Evolutionary conservation across 2,329 filamentous ascomycete species (phyloP), one percentile per base, ranked within the genome.

Genomic region (Alternaria solani): DNA sequence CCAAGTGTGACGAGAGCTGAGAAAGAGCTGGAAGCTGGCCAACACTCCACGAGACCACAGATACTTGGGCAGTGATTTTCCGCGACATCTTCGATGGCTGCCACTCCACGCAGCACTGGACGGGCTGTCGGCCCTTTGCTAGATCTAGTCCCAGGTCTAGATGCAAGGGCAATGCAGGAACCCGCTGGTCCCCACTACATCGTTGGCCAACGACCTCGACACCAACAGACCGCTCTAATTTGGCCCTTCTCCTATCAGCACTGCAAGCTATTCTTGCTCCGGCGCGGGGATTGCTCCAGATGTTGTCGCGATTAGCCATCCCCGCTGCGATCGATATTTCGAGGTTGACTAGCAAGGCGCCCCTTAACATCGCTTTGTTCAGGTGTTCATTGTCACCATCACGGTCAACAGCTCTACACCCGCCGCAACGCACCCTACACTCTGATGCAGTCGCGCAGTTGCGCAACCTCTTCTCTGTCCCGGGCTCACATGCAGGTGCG

Each of bases 161-260:
- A 70, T 52, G 63, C 65, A 57, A 55, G 52, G 25, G 46, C 60
- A 57, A 67, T 66, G 66, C 64, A 71, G 69, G 69, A 72, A 72
- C 69, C 69, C 69, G 66, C 55, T 58, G 34, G 58, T 61, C 42
- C 46, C 56, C 54, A 58, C 54, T 47, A 16, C 46, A 48, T 46
- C 43, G 41, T 57, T 28, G 53, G 23, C 55, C 59, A 54, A 57
- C 51, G 43, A 55, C 41, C 38, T 61, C 42, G 49, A 47, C 51
- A 54, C 28, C 51, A 26, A n/a, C 42, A 60, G 51, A 58, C 51
- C 39, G 53, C 59, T 63, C 54, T 44, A 49, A 49, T 57, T 54
- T 54, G 55, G 39, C 43, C 49, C 34, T 30, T 56, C 52, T 56
- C 58, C 57, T 66, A 55, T 62, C 60, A 59, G 59, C 59, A 62